Conservation (phyloP, 352 stramenopile species). For the Phytophthora meadii region DNA sequence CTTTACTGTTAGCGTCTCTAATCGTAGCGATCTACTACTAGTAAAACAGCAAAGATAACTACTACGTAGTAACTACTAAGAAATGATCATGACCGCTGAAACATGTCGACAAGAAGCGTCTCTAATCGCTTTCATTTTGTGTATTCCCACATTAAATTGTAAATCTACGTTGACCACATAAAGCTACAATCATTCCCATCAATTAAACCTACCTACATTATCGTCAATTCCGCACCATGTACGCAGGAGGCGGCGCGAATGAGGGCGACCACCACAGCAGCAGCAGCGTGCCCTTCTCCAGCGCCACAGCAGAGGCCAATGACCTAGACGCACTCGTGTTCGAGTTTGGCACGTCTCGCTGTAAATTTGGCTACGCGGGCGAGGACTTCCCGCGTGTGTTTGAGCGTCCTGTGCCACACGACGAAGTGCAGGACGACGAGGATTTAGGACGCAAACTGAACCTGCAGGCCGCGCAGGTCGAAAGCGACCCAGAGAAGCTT, state of each 20-base stretch:
- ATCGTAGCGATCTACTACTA: too few relatives aligned
- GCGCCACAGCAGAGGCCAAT: slow-evolving; percentile 64
- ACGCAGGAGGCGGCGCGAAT: slow-evolving; percentile 41
- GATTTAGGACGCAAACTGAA: slow-evolving; percentile 14
- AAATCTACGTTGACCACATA: too few relatives aligned
- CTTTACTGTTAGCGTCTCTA: too few relatives aligned
- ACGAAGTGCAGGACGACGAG: slow-evolving; percentile 28
- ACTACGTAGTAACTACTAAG: too few relatives aligned
- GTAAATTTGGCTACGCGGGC: slow-evolving; percentile 88
- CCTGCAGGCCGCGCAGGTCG: slow-evolving; percentile 49
- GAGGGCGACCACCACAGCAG: slow-evolving; percentile 38
- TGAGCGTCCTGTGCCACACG: slow-evolving; percentile 43
- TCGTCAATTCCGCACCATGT: slow-evolving; percentile 26
- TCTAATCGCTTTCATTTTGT: too few relatives aligned
- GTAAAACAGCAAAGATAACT: too few relatives aligned
- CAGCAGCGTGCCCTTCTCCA: slow-evolving; percentile 44
- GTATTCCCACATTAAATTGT: too few relatives aligned
- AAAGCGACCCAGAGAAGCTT: slow-evolving; percentile 61
- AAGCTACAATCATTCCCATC: too few relatives aligned
- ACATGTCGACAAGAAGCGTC: too few relatives aligned
- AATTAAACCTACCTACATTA: too few relatives aligned
- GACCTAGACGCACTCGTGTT: slow-evolving; percentile 83
- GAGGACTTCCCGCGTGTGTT: slow-evolving; percentile 88
- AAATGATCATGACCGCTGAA: too few relatives aligned
- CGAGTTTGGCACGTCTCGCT: slow-evolving; percentile 75